phyloP scores from a whole-genome alignment of 495 filamentous ascomycete species.

The Penicillium ochrochloron region DNA sequence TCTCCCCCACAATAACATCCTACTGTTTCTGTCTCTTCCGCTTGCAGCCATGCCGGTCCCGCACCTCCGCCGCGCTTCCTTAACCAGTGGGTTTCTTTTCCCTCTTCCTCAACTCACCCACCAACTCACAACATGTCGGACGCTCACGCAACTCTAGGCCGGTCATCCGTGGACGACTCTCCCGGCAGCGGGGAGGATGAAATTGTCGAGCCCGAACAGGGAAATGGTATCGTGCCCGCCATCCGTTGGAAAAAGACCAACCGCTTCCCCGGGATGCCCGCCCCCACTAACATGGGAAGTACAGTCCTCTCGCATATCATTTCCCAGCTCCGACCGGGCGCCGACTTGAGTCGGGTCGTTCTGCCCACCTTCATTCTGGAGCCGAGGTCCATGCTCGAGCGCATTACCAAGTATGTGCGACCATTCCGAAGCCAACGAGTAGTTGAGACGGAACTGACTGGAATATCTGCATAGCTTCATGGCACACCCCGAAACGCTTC shows the following conservation, averaged over 20 bases:
- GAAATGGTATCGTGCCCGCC: conserved; percentile 50
- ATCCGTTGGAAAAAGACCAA: neutral
- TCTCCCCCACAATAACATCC: neutral
- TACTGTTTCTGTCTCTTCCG: conserved; percentile 20
- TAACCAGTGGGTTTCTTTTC: conserved; percentile 31
- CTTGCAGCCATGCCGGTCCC: conserved; percentile 39
- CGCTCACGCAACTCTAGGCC: conserved; percentile 45
- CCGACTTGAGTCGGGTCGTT: conserved; percentile 91
- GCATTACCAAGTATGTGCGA: conserved; percentile 87
- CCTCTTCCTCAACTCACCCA: conserved; percentile 9
- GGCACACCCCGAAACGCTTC: conserved; percentile 95
- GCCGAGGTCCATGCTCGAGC: conserved; percentile 95
- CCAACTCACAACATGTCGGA: conserved; percentile 37
- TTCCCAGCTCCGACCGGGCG: conserved; percentile 91
- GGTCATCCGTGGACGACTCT: conserved; percentile 61
- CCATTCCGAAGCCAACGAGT: neutral
- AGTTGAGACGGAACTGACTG: conserved; percentile 7
- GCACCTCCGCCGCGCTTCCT: conserved; percentile 37
- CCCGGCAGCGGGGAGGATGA: conserved; percentile 66
- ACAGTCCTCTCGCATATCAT: conserved; percentile 93
- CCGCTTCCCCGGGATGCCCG: neutral
- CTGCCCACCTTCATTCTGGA: conserved; percentile 98
- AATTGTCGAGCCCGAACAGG: conserved; percentile 71
- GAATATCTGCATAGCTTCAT: conserved; percentile 74
- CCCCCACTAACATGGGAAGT: neutral